Conservation (phyloP, 2,329 filamentous ascomycete species). For the Leptographium procerum region DNA sequence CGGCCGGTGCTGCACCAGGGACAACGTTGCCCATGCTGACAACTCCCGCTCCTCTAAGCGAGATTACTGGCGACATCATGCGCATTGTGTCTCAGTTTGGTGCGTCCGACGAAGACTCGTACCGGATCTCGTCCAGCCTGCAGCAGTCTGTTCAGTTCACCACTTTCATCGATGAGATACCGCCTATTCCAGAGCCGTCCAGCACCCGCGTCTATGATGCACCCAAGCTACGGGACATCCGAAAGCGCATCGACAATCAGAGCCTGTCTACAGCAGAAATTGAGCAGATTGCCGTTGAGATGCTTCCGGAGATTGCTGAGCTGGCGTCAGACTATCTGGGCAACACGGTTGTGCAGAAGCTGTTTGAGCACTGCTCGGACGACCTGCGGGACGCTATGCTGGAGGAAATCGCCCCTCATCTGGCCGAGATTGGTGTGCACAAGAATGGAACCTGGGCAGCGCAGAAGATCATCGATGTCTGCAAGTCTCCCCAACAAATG, state of each 20-base stretch:
- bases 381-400: constrained; percentile 86
- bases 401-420: constrained; percentile 72
- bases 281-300: constrained; percentile 80
- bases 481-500: constrained; percentile 76
- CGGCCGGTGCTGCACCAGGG: constrained; percentile 18
- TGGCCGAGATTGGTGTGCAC: constrained; percentile 94
- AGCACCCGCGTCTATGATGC: constrained; percentile 87
- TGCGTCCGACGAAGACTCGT: constrained; percentile 65
- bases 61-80: constrained; percentile 73
- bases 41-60: constrained; percentile 59
- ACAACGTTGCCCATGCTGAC: constrained; percentile 36
- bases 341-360: constrained; percentile 98
- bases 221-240: constrained; percentile 85
- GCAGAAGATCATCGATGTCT: constrained; percentile 97
- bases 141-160: constrained; percentile 67
- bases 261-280: constrained; percentile 77
- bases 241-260: constrained; percentile 95
- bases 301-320: constrained; percentile 95
- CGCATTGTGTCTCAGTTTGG: constrained; percentile 84
- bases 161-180: constrained; percentile 69
- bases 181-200: constrained; percentile 76
- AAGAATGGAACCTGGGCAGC: constrained; percentile 99
- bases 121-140: constrained; percentile 60
- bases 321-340: constrained; percentile 91
- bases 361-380: constrained; percentile 95